A percentile compares a stretch with the other conserved stretches of the same genome.
Conservation (phyloP, 345 rosid species). For the Salix purpurea region DNA sequence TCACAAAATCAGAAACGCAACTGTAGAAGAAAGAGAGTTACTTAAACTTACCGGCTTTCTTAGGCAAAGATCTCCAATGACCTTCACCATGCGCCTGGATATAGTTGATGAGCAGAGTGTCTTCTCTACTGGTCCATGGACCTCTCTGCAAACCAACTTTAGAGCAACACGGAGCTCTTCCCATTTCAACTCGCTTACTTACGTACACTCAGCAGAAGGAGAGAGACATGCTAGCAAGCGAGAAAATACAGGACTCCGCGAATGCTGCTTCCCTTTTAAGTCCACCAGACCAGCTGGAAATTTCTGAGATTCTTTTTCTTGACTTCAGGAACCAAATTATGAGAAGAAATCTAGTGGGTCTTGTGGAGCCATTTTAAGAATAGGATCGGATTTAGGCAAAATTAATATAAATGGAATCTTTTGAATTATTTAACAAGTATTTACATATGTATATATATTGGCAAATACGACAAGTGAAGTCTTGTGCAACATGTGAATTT, state of each 20-base stretch:
- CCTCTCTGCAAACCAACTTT: constrained; percentile 44
- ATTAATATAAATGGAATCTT: too few species aligned
- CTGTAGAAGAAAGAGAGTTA: neutral
- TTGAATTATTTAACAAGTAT: too few species aligned
- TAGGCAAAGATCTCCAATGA: constrained; percentile 44
- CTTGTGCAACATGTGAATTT: too few species aligned
- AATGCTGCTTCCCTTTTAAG: neutral
- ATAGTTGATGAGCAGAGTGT: constrained; percentile 27
- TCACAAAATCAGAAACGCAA: neutral
- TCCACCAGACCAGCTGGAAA: neutral
- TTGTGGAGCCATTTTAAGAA: too few species aligned
- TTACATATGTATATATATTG: too few species aligned
- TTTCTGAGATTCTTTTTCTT: too few species aligned
- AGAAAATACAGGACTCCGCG: neutral
- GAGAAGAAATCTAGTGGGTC: too few species aligned
- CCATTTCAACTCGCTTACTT: constrained; percentile 14
- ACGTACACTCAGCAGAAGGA: neutral
- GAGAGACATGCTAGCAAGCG: neutral
- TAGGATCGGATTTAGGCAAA: too few species aligned
- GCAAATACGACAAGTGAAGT: too few species aligned
- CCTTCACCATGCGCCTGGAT: constrained; percentile 44
- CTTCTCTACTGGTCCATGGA: constrained; percentile 43
- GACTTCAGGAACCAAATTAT: neutral
- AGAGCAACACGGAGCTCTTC: constrained; percentile 46
- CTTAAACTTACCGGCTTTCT: constrained; percentile 30